These are phyloP conservation scores for Vanrija sp. DNA, from an alignment of 1,284 basidiomycete genomes.

Conservation along the genomic window DNA sequence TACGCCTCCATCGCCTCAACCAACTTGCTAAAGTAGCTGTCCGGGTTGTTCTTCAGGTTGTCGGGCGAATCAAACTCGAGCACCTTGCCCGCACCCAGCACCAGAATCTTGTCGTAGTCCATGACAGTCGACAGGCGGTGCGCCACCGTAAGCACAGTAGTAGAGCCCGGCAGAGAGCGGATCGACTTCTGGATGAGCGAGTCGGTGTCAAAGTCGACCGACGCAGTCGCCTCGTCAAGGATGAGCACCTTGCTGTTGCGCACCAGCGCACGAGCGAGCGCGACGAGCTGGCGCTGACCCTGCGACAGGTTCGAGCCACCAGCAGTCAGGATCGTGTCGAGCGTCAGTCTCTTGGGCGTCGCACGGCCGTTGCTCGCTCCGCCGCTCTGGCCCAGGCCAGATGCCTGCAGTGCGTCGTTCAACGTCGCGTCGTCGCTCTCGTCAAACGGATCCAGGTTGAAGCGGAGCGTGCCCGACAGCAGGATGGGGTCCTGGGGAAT, in stretches of 20 bases:
- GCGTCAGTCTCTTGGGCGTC: conserved; percentile 42
- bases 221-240: conserved; percentile 54
- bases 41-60: conserved; percentile 56
- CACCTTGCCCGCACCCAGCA: conserved; percentile 54
- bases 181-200: conserved; percentile 53
- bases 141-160: conserved; percentile 49
- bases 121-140: conserved; percentile 54
- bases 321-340: conserved; percentile 45
- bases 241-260: conserved; percentile 54
- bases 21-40: conserved; percentile 57
- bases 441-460: conserved; percentile 71
- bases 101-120: conserved; percentile 55
- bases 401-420: conserved; percentile 53
- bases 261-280: conserved; percentile 56
- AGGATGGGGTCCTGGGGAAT: conserved; percentile 60
- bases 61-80: conserved; percentile 58
- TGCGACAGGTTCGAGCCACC: conserved; percentile 63
- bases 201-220: conserved; percentile 52
- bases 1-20: conserved; percentile 54
- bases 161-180: conserved; percentile 46
- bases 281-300: conserved; percentile 65
- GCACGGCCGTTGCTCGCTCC: conserved; percentile 24
- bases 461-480: conserved; percentile 72
- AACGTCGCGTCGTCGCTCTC: conserved; percentile 64
- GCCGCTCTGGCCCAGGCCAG: conserved; percentile 46